Percentiles rank a stretch among this genome's conserved stretches.
These are phyloP conservation scores for Termitomyces sp. DNA, from an alignment of 768 basidiomycete species.

Conservation along the genomic window DNA sequence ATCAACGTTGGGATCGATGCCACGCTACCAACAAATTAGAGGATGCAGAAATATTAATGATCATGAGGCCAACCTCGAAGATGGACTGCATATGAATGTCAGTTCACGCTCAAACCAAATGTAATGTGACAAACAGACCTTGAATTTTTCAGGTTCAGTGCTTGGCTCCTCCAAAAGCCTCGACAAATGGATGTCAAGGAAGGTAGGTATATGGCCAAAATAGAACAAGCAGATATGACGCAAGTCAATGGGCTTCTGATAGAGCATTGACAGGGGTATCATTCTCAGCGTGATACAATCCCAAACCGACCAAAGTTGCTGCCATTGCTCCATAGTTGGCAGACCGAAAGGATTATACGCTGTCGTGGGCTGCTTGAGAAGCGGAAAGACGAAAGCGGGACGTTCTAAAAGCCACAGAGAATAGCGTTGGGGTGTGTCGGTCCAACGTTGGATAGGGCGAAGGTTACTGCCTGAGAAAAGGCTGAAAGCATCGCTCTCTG, in stretches of 20 bases:
- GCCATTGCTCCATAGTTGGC: constrained; percentile 78
- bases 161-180: constrained; percentile 68
- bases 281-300: constrained; percentile 78
- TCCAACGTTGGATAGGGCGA: constrained; percentile 86
- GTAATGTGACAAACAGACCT: constrained; percentile 31
- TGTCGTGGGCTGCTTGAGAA: constrained; percentile 37
- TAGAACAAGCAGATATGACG: constrained; percentile 98
- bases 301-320: constrained; percentile 83
- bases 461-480: constrained; percentile 74
- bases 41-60: background rate
- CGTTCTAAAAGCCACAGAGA: constrained; percentile 91
- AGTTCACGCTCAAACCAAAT: constrained; percentile 6
- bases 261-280: constrained; percentile 84
- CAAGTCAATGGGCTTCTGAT: constrained; percentile 88
- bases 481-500: constrained; percentile 57
- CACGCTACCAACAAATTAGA: constrained; percentile 47
- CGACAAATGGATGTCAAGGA: constrained; percentile 87
- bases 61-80: constrained; percentile 53
- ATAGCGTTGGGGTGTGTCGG: constrained; percentile 63
- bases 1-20: constrained; percentile 94
- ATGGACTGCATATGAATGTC: constrained; percentile 44
- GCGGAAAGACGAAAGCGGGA: constrained; percentile 73
- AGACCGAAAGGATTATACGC: constrained; percentile 51
- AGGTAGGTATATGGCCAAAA: constrained; percentile 88
- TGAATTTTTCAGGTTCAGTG: constrained; percentile 82